Base-by-base conservation (phyloP, 2,329 filamentous ascomycete species). In the Alternaria infectoria region DNA sequence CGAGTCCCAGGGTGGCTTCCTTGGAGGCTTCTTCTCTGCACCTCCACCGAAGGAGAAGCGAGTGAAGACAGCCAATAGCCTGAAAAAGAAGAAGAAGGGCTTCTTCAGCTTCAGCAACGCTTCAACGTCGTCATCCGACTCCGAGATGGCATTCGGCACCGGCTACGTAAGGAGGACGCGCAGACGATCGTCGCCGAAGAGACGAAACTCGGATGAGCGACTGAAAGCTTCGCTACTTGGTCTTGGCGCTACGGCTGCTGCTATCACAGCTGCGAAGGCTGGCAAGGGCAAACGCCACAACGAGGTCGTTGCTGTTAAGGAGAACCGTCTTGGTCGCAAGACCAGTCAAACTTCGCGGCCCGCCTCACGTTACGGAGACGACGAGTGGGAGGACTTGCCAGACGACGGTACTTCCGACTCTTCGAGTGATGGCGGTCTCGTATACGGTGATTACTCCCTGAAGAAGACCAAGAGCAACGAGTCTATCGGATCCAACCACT, bases 21-120 rank as follows among this genome's bases (percentile, higher is more conserved):
- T 82, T 44, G 84, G 86, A 64, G 87, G 89, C 43, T 84, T 88
- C 57, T 81, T 93, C 59, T 84, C 87, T 15, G 91, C 92, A 73
- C 71, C 75, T 36, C 70, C 77, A 13, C 71, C 73, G 6, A 77
- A 78, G 59, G 64, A 74, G 46, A 77, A 77, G 51, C 72, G 69
- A 6, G 62, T 60, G 11, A 78, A 76, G 59, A 57, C 61, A 61
- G 54, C 61, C 4, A 56, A 69, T 13, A 66, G 61, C 44, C 73
- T 75, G 32, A 66, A 70, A 67, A 82, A 83, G 69, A 80, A 79
- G 62, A 80, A 80, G 67, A 80, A 77, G 52, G 82, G 83, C 0
- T 84, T 85, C 73, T 86, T 85, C 74, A 82, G 73, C 46, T 84
- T 85, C 66, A 80, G 80, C 52, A 85, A 85, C 66, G 81, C 76